Base-by-base conservation (phyloP, 495 filamentous ascomycete genomes). In the Neurospora tetraspora region DNA sequence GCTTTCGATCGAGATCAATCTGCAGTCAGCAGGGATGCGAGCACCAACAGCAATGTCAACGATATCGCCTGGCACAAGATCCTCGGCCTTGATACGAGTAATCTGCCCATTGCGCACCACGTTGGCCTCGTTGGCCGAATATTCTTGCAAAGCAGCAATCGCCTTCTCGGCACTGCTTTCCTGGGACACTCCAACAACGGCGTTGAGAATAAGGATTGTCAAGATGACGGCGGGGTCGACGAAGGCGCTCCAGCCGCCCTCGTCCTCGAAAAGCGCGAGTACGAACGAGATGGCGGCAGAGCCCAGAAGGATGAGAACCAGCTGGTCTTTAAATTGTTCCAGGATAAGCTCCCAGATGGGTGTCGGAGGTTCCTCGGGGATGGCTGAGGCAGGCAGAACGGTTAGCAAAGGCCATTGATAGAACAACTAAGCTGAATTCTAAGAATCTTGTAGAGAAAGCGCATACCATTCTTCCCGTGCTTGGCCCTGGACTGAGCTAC, bases 301-400 rank as follows among this genome's bases (percentile, higher is more conserved):
- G 59, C 89, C 96, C 69, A 99, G 85, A 5, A 99, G 88, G 77
- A 99, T 99, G 71, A 99, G 87, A 71, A 99, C 96, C 3, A 99
- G 88, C 82, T 99, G 96, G 79, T 99, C 96, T 83, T 99, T 97
- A 86, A 99, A 99, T 82, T 99, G 96, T 81, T 99, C 96, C 70
- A 98, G 86, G 53, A 99, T 91, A 73, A 99, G 89, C 81, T 97
- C 87, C 95, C 96, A 99, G 68, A 99, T 78, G 42, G 96, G 96
- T 18, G 96, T 98, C n/a, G 96, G 93, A 59, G 96, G 94, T 70
- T 98, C 96, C 83, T 99, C 96, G 18, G 93, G 91, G 72, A 99
- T 89, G 71, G 94, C 96, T 98, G 80, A 72, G 45, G 73, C 45
- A 47, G 39, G 45, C 38, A 71, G 43, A 39, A 20, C 6, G n/a